Conservation (phyloP, 2,329 filamentous ascomycete species). For the Penicillium sp. region DNA sequence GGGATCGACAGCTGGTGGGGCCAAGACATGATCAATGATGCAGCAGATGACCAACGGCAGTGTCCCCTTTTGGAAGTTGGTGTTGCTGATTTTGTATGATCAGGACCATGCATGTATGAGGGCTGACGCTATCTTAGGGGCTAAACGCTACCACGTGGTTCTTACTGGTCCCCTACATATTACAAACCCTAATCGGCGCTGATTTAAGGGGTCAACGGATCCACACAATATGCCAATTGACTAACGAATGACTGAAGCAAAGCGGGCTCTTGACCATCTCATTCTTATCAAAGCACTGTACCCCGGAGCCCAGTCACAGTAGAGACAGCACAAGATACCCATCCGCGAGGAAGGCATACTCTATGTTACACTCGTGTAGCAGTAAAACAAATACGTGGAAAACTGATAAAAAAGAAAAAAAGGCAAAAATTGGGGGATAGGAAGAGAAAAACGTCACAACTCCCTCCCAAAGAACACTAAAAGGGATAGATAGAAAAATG, state of each 20-base stretch:
- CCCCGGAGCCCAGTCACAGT: neutral
- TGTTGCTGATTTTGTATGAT: neutral
- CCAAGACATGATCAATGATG: too few relatives aligned
- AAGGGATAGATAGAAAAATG: conserved; percentile 9
- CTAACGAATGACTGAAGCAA: neutral
- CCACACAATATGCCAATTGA: neutral
- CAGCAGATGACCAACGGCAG: too few relatives aligned
- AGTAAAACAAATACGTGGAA: conserved; percentile 1
- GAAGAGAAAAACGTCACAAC: conserved; percentile 14
- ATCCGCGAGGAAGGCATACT: conserved; percentile 20
- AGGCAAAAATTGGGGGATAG: conserved; percentile 2
- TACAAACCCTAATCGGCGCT: neutral
- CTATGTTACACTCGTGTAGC: conserved; percentile 20
- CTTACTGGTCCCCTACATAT: neutral
- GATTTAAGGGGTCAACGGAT: neutral
- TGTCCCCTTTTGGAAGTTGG: too few relatives aligned
- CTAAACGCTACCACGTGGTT: too few relatives aligned
- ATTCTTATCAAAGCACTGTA: neutral
- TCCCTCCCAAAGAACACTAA: conserved; percentile 12
- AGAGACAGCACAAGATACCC: conserved; percentile 5
- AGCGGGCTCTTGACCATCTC: neutral
- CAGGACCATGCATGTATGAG: neutral
- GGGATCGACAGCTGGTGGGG: too few relatives aligned
- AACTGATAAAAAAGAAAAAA: conserved; percentile 3
- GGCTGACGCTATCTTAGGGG: neutral